A percentile compares a stretch with the other conserved stretches of the same genome.
phyloP scores from a whole-genome alignment of 176 grass and related monocot species.

The Carex pumila region DNA sequence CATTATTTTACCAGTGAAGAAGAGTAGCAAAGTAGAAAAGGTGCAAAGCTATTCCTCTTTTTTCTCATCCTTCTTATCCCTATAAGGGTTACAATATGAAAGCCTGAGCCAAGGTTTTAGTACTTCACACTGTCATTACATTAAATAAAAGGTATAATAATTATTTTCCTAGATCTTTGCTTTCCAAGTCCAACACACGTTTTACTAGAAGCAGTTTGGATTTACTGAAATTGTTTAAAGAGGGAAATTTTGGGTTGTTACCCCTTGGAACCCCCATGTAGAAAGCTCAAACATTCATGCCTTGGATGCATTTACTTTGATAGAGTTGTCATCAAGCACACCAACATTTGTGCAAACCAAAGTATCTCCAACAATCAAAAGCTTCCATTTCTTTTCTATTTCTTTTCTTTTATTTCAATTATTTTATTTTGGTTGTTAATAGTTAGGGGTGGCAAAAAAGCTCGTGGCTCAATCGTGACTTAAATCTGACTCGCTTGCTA shows the following conservation, averaged over 20 bases:
- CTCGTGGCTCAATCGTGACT: no score
- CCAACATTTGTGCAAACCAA: neutral
- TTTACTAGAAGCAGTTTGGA: neutral
- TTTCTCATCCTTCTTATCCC: conserved; percentile 1
- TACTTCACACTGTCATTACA: neutral
- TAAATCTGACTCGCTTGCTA: no score
- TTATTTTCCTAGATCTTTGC: neutral
- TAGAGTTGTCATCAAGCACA: neutral
- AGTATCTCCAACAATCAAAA: neutral
- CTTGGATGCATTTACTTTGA: conserved; percentile 6
- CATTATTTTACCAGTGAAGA: neutral
- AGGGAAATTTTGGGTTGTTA: conserved; percentile 3
- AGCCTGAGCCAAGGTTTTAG: neutral
- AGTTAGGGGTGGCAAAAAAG: no score
- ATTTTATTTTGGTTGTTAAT: no score
- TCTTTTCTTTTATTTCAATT: neutral
- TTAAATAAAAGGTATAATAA: neutral
- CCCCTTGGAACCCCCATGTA: neutral
- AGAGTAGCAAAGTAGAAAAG: conserved; percentile 14
- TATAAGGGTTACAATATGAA: neutral
- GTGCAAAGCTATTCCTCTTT: neutral
- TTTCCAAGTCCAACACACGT: neutral
- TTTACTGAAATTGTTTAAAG: neutral
- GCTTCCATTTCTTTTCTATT: neutral
- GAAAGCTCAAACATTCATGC: conserved; percentile 10